Conservation (phyloP, 139 green algal genomes). For the Coccomyxa sp. region DNA sequence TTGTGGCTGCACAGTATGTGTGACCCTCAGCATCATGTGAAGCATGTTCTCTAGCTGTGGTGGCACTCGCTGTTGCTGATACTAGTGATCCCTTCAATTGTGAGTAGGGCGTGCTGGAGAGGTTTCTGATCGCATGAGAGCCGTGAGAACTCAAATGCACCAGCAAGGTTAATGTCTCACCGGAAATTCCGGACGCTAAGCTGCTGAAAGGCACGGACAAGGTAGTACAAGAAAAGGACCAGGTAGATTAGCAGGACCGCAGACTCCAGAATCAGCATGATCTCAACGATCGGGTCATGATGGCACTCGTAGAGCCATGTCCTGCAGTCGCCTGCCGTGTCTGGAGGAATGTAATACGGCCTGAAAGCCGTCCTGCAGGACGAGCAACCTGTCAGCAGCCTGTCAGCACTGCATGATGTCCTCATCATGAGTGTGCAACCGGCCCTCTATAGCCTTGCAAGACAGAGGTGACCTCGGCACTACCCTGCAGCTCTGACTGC, state of each 20-base stretch:
- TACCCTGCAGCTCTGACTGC: not conserved
- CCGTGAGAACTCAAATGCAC: not conserved
- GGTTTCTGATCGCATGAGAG: not conserved
- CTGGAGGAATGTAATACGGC: not conserved
- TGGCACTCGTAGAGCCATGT: not conserved
- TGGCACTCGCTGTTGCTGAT: not conserved
- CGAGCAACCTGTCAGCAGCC: too few relatives aligned
- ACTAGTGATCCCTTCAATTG: not conserved
- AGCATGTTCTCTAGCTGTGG: not conserved
- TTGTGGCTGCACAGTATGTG: not conserved
- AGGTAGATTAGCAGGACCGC: constrained; percentile 12
- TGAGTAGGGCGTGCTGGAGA: not conserved
- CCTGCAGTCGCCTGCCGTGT: not conserved
- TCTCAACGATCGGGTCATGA: not conserved
- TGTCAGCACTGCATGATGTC: too few relatives aligned
- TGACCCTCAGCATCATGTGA: not conserved
- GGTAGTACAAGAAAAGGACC: constrained; percentile 7
- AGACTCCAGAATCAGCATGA: not conserved
- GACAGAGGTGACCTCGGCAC: not conserved
- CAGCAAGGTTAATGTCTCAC: constrained; percentile 3
- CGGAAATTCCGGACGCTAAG: constrained; percentile 2
- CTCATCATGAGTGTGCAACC: not conserved
- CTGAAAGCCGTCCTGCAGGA: too few relatives aligned
- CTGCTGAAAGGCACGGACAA: not conserved
- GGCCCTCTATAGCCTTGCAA: not conserved